Base-by-base conservation (phyloP, 164 flowering plant genomes). In the Vitis rotundifolia region DNA sequence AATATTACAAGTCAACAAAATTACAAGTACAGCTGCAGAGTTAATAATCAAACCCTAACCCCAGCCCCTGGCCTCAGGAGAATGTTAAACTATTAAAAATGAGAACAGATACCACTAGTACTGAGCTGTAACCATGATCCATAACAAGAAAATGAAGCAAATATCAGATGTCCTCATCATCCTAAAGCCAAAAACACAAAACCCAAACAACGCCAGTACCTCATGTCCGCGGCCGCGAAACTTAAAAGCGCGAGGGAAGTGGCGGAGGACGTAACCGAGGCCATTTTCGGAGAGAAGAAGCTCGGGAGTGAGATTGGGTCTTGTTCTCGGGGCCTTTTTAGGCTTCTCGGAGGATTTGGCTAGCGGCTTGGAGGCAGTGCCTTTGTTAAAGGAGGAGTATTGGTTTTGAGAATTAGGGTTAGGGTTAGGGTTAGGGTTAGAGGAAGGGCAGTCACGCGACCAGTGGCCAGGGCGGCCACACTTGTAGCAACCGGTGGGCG, bases 391-490 rank as follows among this genome's bases (percentile, higher is more conserved):
- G 51, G 78, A 28, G 12, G 61, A 44, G 22, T 15, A 28, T 44
- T n/a, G 13, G 73, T 54, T 2, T 55, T 66, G 59, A 18, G 57
- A 63, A 57, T 68, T 68, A 12, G 79, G 51, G 61, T 44, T 44
- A n/a, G 77, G 53, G 59, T 71, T 69, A 53, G 85, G 69, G 67
- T 44, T 73, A n/a, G 84, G 61, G 70, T 76, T 64, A 19, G 85
- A 76, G 51, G 82, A 80, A 26, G 94, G 91, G 66, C 99, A 95
- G 81, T 95, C 98, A 44, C 99, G 92, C 1, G 97, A 88, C 99
- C 99, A 95, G 78, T 95, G 99, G 44, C 99, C 99, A 1, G 99
- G 98, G 1, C 91, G 87, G 22, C 99, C 99, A 79, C 99, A 95
- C 77, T 93, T 95, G 89, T 78, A 95, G 81, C 99, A 95, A 1